Evolutionary conservation across 1,284 basidiomycete species (phyloP).

Genomic region (Cryptococcus hybrid): DNA sequence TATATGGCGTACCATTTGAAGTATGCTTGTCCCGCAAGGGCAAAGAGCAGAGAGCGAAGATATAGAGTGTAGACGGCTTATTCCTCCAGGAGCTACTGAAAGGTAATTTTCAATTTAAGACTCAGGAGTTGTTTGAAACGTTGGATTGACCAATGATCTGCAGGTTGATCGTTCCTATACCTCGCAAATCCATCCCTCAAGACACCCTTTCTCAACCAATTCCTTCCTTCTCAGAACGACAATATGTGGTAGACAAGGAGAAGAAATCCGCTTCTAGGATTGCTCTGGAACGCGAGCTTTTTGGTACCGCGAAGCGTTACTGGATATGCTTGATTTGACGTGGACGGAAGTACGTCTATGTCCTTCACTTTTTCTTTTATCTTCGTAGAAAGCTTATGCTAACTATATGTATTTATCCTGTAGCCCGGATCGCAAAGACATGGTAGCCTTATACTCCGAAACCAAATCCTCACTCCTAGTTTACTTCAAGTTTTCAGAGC

Average conservation of each 20-base stretch:
- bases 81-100: constrained; percentile 79
- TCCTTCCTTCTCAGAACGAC: constrained; percentile 80
- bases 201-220: constrained; percentile 65
- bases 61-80: constrained; percentile 53
- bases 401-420: constrained; percentile 1
- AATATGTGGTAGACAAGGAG: constrained; percentile 83
- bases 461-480: constrained; percentile 67
- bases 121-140: background rate
- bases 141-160: background rate
- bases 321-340: constrained; percentile 63
- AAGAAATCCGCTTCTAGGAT: constrained; percentile 62
- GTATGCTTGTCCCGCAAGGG: constrained; percentile 60
- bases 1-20: constrained; percentile 84
- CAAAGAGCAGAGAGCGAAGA: background rate
- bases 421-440: constrained; percentile 71
- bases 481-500: constrained; percentile 73
- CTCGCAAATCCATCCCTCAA: constrained; percentile 62
- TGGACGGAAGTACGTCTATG: constrained; percentile 74
- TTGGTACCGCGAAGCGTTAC: constrained; percentile 88
- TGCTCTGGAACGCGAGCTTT: constrained; percentile 67
- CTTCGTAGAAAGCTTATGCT: too few species aligned
- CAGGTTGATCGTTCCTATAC: constrained; percentile 77
- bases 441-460: constrained; percentile 71
- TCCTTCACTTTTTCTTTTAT: background rate
- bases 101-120: constrained; percentile 53